Percentiles rank a stretch among this genome's conserved stretches.
Conservation (phyloP, 345 rosid genomes). For the Isatis tinctoria region DNA sequence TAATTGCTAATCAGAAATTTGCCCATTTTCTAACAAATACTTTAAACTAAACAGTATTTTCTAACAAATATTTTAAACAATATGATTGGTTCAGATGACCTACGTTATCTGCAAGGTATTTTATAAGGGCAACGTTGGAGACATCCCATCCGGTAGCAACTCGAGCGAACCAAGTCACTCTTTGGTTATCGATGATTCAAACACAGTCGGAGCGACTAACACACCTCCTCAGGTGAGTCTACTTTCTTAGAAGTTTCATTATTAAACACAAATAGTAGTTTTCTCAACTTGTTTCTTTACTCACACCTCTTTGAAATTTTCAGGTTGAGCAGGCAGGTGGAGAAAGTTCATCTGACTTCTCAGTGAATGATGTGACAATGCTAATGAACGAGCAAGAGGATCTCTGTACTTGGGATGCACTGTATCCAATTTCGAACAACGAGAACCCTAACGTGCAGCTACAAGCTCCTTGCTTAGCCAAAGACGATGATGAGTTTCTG, state of each 20-base stretch:
- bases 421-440: not conserved
- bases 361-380: not conserved
- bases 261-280: not conserved
- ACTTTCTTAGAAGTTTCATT: not conserved
- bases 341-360: not conserved
- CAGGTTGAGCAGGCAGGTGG: not conserved
- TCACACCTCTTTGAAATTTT: not conserved
- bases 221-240: not conserved
- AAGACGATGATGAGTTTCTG: not conserved
- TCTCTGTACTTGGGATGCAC: not conserved
- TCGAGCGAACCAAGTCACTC: not conserved
- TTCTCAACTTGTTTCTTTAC: not conserved
- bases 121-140: not conserved
- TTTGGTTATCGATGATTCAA: not conserved
- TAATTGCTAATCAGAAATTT: not conserved
- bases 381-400: not conserved
- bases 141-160: not conserved
- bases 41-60: not conserved
- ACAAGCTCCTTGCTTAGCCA: not conserved
- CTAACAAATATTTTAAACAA: not conserved
- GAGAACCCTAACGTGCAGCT: not conserved
- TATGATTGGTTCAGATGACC: not conserved
- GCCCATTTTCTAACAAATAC: not conserved
- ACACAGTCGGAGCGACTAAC: not conserved
- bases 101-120: not conserved